A percentile compares a stretch with the other conserved stretches of the same genome.
Conservation (phyloP, 164 flowering plant species). For the Cinnamomum micranthum region DNA sequence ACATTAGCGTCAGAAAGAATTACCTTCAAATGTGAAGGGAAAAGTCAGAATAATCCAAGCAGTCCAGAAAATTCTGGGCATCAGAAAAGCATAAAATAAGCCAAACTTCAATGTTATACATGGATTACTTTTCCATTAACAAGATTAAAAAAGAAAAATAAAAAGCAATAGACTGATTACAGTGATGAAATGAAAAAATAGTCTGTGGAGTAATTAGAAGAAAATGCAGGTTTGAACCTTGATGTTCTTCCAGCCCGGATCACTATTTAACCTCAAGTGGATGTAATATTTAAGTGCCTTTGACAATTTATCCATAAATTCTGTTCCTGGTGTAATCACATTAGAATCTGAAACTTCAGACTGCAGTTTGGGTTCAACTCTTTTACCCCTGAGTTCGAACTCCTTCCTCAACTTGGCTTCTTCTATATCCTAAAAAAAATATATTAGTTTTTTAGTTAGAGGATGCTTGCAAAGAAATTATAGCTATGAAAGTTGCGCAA, state of each 20-base stretch:
- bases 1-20: constrained; percentile 51
- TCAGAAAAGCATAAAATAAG: neutral
- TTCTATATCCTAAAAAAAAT: constrained; percentile 31
- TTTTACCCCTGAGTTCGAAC: constrained; percentile 35
- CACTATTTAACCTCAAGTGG: constrained; percentile 11
- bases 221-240: constrained; percentile 11
- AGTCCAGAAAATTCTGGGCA: neutral
- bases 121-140: too few relatives aligned
- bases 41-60: neutral
- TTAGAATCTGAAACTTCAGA: constrained; percentile 44
- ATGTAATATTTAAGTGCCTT: constrained; percentile 31
- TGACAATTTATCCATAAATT: constrained; percentile 43
- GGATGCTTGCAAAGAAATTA: neutral
- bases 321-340: constrained; percentile 54
- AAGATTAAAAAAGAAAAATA: too few relatives aligned
- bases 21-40: constrained; percentile 23
- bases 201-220: neutral
- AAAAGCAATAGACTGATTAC: neutral
- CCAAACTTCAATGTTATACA: too few relatives aligned
- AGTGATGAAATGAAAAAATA: neutral
- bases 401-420: constrained; percentile 31
- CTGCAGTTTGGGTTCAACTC: constrained; percentile 30
- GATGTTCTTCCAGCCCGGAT: constrained; percentile 39
- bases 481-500: neutral
- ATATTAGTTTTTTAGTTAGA: neutral